phyloP scores from a whole-genome alignment of 164 flowering plant species.

The Liquidambar formosana region DNA sequence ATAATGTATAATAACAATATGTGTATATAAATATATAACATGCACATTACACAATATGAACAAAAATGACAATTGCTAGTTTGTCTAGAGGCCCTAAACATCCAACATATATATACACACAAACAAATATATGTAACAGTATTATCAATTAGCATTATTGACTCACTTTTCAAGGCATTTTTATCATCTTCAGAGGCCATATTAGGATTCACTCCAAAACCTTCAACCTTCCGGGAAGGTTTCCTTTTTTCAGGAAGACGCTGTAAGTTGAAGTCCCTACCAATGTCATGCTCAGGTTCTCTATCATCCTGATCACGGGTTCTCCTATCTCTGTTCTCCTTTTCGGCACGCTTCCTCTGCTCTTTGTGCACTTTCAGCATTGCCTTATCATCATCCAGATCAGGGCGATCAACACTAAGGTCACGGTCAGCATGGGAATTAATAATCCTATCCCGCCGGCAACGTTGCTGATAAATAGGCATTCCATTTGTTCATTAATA shows the following conservation, averaged over 20 bases:
- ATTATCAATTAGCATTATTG: neutral
- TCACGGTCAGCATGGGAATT: conserved; percentile 51
- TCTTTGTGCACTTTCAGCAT: conserved; percentile 51
- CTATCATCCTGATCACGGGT: conserved; percentile 54
- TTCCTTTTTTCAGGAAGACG: conserved; percentile 50
- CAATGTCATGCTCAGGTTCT: conserved; percentile 50
- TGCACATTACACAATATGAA: neutral
- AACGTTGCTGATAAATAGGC: conserved; percentile 33
- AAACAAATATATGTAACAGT: neutral
- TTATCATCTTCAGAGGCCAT: conserved; percentile 48
- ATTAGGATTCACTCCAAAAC: conserved; percentile 35
- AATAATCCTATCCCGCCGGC: conserved; percentile 41
- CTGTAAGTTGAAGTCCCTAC: conserved; percentile 35
- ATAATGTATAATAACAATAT: no score
- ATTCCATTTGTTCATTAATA: neutral
- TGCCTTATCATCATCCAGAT: conserved; percentile 56
- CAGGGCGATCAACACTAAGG: conserved; percentile 57
- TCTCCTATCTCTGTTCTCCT: conserved; percentile 52
- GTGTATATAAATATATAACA: no score
- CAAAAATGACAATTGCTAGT: neutral
- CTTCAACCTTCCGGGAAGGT: conserved; percentile 49
- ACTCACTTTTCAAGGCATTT: conserved; percentile 55
- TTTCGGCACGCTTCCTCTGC: conserved; percentile 53
- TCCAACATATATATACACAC: neutral
- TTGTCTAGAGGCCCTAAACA: neutral